Evolutionary conservation across 768 basidiomycete genomes (phyloP), one percentile per base, ranked within the genome.

Genomic region (Leccinum olivaceopallidum): DNA sequence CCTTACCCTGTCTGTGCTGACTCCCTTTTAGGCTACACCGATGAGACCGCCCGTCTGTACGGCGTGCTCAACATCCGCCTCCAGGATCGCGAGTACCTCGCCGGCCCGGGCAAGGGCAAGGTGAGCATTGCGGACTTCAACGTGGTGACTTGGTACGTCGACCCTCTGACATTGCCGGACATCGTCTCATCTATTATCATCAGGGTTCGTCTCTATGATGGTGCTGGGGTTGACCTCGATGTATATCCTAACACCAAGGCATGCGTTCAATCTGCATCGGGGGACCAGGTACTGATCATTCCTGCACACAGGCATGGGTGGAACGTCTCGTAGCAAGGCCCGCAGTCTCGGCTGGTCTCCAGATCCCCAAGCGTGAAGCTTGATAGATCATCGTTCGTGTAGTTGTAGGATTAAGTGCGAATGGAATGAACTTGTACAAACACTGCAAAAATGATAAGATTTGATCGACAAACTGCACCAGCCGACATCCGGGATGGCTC

Each of bases 41-140:
- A 92, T 28, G 95, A 96, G 79, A 90, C 91, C 3, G 86, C 84
- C 66, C 84, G 95, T 26, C 80, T 95, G 22, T 94, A 90, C 70
- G 78, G 83, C n/a, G 94, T 95, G 4, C 81, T 95, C 48, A 86
- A 95, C 67, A 85, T 87, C 53, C 84, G 89, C 24, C 82, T 95
- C n/a, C 73, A 79, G 50, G 83, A 79, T 56, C 83, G 89, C 18
- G 92, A 94, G 44, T 95, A 82, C 71, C 84, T 96, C 16, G 92
- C 83, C 18, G 93, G 94, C n/a, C 76, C 86, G 12, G 87, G 84
- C 0, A 78, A 78, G 57, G 90, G 89, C 26, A 86, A 83, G 65
- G 84, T 81, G 69, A 85, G 80, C 44, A 73, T 94, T 52, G 94
- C 90, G 7, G 91, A 92, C 67, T 75, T 90, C 59, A 93, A 92